A percentile compares a stretch with the other conserved stretches of the same genome.
phyloP scores from a whole-genome alignment of 352 stramenopile genomes.

The Phytophthora fragariae region DNA sequence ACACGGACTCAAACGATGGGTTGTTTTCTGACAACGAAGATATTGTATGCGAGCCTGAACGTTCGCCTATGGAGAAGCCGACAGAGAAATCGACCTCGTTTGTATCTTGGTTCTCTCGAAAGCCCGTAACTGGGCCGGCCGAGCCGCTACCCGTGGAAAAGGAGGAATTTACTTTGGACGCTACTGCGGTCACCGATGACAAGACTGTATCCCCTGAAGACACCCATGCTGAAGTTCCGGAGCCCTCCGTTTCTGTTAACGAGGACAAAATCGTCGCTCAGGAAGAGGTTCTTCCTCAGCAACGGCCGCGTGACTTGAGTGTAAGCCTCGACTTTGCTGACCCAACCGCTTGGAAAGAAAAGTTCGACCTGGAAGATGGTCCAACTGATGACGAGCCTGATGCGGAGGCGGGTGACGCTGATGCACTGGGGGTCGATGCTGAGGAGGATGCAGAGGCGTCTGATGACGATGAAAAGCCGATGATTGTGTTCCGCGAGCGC shows the following conservation, averaged over 20 bases:
- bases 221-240: constrained; percentile 1
- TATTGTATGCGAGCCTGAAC: constrained; percentile 20
- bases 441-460: constrained; percentile 23
- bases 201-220: constrained; percentile 15
- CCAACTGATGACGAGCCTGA: constrained; percentile 60
- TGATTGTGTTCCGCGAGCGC: constrained; percentile 85
- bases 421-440: constrained; percentile 16
- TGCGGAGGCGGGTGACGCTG: constrained; percentile 38
- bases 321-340: constrained; percentile 81
- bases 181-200: neutral
- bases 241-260: constrained; percentile 7
- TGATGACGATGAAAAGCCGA: constrained; percentile 69
- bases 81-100: constrained; percentile 32
- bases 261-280: constrained; percentile 35
- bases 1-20: constrained; percentile 34
- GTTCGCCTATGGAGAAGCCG: constrained; percentile 17
- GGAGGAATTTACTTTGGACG: neutral
- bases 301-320: constrained; percentile 63
- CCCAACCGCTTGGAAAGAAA: constrained; percentile 71
- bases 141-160: neutral
- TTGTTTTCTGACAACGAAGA: constrained; percentile 29
- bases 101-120: constrained; percentile 46
- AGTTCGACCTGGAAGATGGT: constrained; percentile 78
- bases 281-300: constrained; percentile 38
- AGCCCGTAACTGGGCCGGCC: constrained; percentile 10